Evolutionary conservation across 495 filamentous ascomycete species (phyloP).

Genomic region (Cenococcum geophilum): DNA sequence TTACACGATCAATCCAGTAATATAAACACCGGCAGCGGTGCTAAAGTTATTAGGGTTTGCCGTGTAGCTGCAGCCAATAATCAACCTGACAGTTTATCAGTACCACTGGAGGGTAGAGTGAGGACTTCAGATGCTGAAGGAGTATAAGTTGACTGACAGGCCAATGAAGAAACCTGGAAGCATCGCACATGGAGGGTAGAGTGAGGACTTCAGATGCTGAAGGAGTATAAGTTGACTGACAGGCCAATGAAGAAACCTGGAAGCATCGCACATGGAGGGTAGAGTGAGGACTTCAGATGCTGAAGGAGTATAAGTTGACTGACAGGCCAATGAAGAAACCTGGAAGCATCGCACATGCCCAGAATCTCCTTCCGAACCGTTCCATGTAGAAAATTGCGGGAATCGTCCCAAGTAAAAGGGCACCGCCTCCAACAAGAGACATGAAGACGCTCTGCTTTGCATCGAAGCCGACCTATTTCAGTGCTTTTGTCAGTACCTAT

Average conservation of each 20-base stretch:
- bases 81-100: no score
- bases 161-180: no score
- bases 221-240: no score
- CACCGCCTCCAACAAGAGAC: slow-evolving; percentile 57
- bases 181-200: slow-evolving; percentile 40
- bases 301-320: no score
- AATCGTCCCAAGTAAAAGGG: slow-evolving; percentile 51
- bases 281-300: no score
- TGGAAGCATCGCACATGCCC: slow-evolving; percentile 56
- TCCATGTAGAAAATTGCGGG: slow-evolving; percentile 58
- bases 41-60: slow-evolving; percentile 38
- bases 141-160: no score
- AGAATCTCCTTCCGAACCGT: slow-evolving; percentile 54
- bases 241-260: no score
- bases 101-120: no score
- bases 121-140: no score
- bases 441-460: slow-evolving; percentile 50
- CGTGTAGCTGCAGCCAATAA: slow-evolving; percentile 50
- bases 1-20: slow-evolving; percentile 47
- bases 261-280: slow-evolving; percentile 43
- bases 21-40: slow-evolving; percentile 46
- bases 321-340: slow-evolving; percentile 45
- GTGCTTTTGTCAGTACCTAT: no score
- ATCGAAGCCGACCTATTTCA: slow-evolving; percentile 48
- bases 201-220: no score